These are phyloP conservation scores for Xylona heveae DNA, from an alignment of 495 filamentous ascomycete species.

Conservation along the genomic window DNA sequence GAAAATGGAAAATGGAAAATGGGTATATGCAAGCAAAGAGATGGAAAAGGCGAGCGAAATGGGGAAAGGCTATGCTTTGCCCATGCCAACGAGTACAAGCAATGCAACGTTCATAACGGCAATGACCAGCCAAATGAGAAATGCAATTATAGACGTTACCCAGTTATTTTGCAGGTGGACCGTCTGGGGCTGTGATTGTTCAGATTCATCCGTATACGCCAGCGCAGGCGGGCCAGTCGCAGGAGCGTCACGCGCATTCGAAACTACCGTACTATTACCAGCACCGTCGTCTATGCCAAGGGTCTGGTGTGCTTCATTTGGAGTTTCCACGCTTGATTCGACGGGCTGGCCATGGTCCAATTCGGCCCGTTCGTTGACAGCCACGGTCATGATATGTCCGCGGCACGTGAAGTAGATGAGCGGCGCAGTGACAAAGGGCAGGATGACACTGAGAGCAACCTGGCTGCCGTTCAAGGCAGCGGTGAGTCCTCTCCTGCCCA, in stretches of 20 bases:
- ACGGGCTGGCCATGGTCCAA: conserved; percentile 10
- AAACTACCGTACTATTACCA: neutral
- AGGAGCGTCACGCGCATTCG: conserved; percentile 1
- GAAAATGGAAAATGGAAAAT: too few relatives aligned
- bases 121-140: conserved; percentile 45
- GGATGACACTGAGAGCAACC: conserved; percentile 57
- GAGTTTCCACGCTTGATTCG: conserved; percentile 11
- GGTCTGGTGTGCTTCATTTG: conserved; percentile 4
- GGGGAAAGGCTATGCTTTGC: conserved; percentile 19
- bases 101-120: conserved; percentile 53
- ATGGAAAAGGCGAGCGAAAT: too few relatives aligned
- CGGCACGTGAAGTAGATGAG: conserved; percentile 75
- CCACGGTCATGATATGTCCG: conserved; percentile 65
- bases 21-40: too few relatives aligned
- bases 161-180: conserved; percentile 42
- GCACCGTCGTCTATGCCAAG: conserved; percentile 4
- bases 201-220: conserved; percentile 4
- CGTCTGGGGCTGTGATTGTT: conserved; percentile 12
- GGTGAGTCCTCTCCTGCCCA: conserved; percentile 34
- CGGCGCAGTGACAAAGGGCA: conserved; percentile 67
- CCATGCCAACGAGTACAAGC: conserved; percentile 43
- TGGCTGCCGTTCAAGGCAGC: conserved; percentile 59
- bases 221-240: conserved; percentile 8
- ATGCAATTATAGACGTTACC: conserved; percentile 28
- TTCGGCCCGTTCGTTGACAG: conserved; percentile 13